Evolutionary conservation across 257 asterid species (phyloP).

Genomic region (Nicotiana attenuata): DNA sequence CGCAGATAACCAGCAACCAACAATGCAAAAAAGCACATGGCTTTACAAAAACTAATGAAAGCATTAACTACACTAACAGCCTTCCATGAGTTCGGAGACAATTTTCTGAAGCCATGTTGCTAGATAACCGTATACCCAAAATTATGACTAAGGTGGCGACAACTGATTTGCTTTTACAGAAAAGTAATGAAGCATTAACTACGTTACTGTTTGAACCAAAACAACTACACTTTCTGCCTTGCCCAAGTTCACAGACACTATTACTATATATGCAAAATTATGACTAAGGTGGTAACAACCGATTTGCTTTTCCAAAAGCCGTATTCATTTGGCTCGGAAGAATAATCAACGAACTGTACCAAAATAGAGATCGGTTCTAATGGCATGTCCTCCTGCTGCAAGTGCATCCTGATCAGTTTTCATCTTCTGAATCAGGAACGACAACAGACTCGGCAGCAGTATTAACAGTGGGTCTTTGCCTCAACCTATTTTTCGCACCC

Average conservation of each 20-base stretch:
- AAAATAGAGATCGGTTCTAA: not conserved
- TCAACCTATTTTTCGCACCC: slow-evolving; percentile 46
- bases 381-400: not conserved
- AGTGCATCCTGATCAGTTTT: slow-evolving; percentile 18
- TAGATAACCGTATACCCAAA: not conserved
- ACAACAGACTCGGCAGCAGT: slow-evolving; percentile 38
- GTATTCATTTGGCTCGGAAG: not conserved
- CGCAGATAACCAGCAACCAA: not conserved
- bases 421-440: slow-evolving; percentile 68
- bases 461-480: slow-evolving; percentile 56
- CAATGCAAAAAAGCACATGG: not conserved
- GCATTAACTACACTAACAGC: not conserved
- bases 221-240: not conserved
- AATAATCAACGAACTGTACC: not conserved
- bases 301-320: not conserved
- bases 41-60: not conserved
- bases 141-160: not conserved
- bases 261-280: not conserved
- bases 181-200: not conserved
- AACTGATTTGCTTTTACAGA: not conserved
- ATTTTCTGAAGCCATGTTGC: not conserved
- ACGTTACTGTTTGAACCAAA: too few relatives aligned
- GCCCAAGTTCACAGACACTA: not conserved
- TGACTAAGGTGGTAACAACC: not conserved
- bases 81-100: not conserved